These are phyloP conservation scores for Heimioporus sp. DNA, from an alignment of 768 basidiomycete species.

Conservation along the genomic window DNA sequence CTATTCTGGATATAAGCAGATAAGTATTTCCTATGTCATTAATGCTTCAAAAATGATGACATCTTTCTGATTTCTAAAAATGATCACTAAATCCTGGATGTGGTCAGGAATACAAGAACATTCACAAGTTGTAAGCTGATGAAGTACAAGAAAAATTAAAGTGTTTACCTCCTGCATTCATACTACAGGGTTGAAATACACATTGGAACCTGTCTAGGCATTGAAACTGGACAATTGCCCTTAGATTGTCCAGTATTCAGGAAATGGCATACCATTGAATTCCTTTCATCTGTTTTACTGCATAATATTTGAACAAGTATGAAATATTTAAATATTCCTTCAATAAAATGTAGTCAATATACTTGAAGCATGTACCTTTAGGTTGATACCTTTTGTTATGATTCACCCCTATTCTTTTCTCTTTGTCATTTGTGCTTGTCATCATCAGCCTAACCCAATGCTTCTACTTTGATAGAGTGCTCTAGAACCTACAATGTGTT, in stretches of 20 bases:
- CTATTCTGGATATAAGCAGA: constrained; percentile 46
- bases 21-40: constrained; percentile 39
- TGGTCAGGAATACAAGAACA: constrained; percentile 33
- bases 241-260: constrained; percentile 31
- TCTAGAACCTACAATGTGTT: too few relatives aligned
- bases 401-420: too few relatives aligned
- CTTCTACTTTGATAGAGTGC: too few relatives aligned
- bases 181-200: constrained; percentile 4
- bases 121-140: constrained; percentile 26
- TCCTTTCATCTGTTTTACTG: too few relatives aligned
- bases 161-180: background rate
- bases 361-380: too few relatives aligned
- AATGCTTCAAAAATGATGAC: constrained; percentile 43
- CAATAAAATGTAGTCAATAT: too few relatives aligned
- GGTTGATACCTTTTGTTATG: too few relatives aligned
- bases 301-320: too few relatives aligned
- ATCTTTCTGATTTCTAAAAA: constrained; percentile 32
- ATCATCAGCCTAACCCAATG: too few relatives aligned
- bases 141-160: background rate
- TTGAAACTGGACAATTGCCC: constrained; percentile 7
- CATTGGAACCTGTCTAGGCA: constrained; percentile 7
- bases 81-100: constrained; percentile 48
- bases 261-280: constrained; percentile 33
- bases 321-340: too few relatives aligned
- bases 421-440: too few relatives aligned